These are phyloP conservation scores for Lentinula aciculospora DNA, from an alignment of 768 basidiomycete species.

Conservation along the genomic window DNA sequence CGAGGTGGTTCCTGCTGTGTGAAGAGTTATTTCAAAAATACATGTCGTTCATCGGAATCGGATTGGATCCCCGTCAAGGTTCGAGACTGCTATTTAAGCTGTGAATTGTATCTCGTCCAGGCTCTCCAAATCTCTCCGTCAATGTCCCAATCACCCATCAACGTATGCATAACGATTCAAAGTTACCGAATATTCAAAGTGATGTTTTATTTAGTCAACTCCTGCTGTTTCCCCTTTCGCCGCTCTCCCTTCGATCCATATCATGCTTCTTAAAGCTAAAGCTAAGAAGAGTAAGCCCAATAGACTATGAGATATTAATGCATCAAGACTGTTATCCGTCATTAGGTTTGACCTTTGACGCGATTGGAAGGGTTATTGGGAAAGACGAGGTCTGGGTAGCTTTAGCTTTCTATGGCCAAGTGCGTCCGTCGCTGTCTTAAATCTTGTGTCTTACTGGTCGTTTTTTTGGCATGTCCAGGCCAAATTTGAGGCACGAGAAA, in stretches of 20 bases:
- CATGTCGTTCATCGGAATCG: too few relatives aligned
- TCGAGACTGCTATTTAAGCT: background rate
- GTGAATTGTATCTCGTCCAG: background rate
- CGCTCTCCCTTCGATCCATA: constrained; percentile 46
- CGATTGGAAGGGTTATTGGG: constrained; percentile 58
- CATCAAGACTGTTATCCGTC: background rate
- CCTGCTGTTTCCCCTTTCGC: constrained; percentile 37
- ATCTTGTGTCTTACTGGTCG: too few relatives aligned
- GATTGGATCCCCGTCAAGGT: too few relatives aligned
- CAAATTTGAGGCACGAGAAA: constrained; percentile 58
- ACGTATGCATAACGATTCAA: constrained; percentile 16
- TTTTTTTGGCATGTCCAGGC: constrained; percentile 54
- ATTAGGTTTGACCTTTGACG: constrained; percentile 70
- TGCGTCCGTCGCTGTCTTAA: constrained; percentile 19
- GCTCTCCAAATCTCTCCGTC: background rate
- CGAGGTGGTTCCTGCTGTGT: too few relatives aligned
- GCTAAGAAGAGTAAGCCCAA: constrained; percentile 48
- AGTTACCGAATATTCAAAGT: too few relatives aligned
- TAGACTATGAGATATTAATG: background rate
- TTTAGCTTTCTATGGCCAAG: constrained; percentile 78
- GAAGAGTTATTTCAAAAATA: background rate
- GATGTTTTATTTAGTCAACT: constrained; percentile 12
- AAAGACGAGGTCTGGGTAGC: constrained; percentile 83
- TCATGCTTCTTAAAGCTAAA: constrained; percentile 58
- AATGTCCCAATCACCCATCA: constrained; percentile 34